Evolutionary conservation across 805 yeast genomes (phyloP).

Genomic region (Candida saitoana): DNA sequence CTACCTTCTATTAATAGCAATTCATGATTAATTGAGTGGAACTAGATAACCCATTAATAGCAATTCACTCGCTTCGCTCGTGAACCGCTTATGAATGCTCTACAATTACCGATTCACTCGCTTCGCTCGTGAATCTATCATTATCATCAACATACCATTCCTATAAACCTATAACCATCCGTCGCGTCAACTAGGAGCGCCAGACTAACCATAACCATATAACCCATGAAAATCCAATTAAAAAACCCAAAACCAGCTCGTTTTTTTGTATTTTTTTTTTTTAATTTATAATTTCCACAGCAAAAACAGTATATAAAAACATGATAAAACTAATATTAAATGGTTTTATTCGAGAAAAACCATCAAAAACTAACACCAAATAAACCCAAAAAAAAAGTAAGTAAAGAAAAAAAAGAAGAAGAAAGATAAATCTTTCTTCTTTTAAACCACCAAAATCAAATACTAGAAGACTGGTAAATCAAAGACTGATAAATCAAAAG

Average conservation of each 20-base stretch:
- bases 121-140: neutral
- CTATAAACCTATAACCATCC: too few species aligned
- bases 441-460: too few species aligned
- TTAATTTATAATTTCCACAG: too few species aligned
- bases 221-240: too few species aligned
- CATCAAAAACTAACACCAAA: neutral
- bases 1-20: too few species aligned
- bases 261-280: too few species aligned
- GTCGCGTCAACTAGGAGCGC: constrained; percentile 2
- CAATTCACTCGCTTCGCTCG: neutral
- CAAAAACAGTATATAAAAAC: neutral
- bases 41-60: too few species aligned
- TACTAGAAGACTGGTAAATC: neutral
- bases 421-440: too few species aligned
- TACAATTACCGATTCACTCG: neutral
- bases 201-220: neutral
- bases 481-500: too few species aligned
- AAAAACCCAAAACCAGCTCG: neutral
- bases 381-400: neutral
- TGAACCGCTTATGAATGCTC: too few species aligned
- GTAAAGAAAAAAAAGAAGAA: neutral
- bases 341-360: neutral
- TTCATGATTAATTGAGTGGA: too few species aligned
- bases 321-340: neutral
- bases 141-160: too few species aligned